phyloP scores from a whole-genome alignment of 352 stramenopile species.

The Phytophthora meadii region DNA sequence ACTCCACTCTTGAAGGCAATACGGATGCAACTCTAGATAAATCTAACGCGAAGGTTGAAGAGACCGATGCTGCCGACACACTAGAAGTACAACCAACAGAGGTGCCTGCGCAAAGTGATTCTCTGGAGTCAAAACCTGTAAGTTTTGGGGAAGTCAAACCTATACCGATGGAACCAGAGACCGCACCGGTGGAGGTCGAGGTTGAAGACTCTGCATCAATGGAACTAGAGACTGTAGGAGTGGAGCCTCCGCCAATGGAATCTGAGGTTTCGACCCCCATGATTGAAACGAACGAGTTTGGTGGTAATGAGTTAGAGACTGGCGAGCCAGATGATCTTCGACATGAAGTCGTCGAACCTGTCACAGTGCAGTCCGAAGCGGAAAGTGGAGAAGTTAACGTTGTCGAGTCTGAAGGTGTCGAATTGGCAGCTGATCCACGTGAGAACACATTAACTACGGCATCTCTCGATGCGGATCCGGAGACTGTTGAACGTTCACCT shows the following conservation, averaged over 20 bases:
- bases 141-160: background rate
- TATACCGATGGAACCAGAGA: background rate
- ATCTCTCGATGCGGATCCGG: background rate
- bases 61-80: background rate
- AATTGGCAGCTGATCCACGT: background rate
- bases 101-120: background rate
- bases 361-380: background rate
- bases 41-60: background rate
- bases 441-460: background rate
- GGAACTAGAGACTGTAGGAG: no score
- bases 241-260: background rate
- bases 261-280: background rate
- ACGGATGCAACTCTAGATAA: constrained; percentile 3
- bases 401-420: background rate
- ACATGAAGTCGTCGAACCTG: background rate
- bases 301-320: background rate
- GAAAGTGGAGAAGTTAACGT: background rate
- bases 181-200: background rate
- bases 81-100: constrained; percentile 2
- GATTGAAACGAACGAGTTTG: background rate
- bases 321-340: background rate
- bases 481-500: background rate
- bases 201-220: no score
- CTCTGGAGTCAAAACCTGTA: background rate
- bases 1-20: background rate